A percentile compares a stretch with the other conserved stretches of the same genome.
phyloP scores from a whole-genome alignment of 129 eudicot species.

The Pseudognaphalium luteoalbum region DNA sequence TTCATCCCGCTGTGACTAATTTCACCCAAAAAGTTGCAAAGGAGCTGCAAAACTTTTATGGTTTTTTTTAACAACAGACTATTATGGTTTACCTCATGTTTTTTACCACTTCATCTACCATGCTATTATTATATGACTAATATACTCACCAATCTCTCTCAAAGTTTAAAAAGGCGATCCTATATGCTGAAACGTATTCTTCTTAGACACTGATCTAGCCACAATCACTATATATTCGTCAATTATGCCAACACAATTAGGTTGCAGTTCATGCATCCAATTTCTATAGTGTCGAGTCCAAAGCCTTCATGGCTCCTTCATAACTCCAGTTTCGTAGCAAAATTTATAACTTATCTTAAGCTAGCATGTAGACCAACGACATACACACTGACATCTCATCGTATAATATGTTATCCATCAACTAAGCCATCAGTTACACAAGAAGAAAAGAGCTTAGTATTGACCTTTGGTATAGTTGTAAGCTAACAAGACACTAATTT shows the following conservation, averaged over 20 bases:
- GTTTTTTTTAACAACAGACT: no score
- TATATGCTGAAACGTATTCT: conserved; percentile 2
- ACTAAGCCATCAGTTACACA: not conserved
- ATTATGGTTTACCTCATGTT: not conserved
- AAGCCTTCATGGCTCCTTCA: not conserved
- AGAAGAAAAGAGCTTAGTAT: not conserved
- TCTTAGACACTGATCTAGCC: not conserved
- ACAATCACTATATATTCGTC: not conserved
- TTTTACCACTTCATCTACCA: not conserved
- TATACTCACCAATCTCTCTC: not conserved
- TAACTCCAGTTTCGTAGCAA: not conserved
- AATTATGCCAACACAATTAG: not conserved
- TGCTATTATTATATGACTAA: not conserved
- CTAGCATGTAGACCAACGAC: not conserved
- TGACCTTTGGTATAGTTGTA: conserved; percentile 13
- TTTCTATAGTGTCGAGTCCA: not conserved
- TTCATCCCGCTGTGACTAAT: not conserved
- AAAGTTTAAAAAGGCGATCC: not conserved
- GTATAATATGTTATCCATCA: not conserved
- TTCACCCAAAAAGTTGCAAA: not conserved
- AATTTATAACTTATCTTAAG: not conserved
- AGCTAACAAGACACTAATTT: not conserved
- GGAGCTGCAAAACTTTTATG: not conserved
- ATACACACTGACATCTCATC: not conserved
- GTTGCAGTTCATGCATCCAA: not conserved